Evolutionary conservation across 1,139 yeast species (phyloP).

Genomic region (Pichia cactophila): DNA sequence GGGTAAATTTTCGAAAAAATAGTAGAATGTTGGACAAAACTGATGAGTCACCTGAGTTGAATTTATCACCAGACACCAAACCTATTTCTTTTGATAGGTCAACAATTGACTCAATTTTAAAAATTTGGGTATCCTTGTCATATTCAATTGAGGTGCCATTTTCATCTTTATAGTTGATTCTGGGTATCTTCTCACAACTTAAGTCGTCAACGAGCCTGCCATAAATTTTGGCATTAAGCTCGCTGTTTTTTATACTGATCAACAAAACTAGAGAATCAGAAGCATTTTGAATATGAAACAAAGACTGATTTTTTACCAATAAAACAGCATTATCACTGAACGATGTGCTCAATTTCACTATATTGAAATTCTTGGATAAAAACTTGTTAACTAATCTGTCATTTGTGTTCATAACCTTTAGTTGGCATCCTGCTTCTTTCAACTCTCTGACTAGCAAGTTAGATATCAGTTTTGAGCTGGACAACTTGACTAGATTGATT

Average conservation of each 20-base stretch:
- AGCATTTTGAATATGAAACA: constrained; percentile 26
- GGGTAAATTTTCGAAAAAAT: constrained; percentile 23
- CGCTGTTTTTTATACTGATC: constrained; percentile 18
- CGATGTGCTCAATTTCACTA: constrained; percentile 3
- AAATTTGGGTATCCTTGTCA: constrained; percentile 20
- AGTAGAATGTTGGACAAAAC: constrained; percentile 21
- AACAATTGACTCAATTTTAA: constrained; percentile 23
- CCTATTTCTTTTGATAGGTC: constrained; percentile 19
- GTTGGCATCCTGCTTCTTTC: constrained; percentile 34
- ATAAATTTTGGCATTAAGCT: constrained; percentile 22
- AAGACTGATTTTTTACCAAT: constrained; percentile 24
- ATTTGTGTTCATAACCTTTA: constrained; percentile 27
- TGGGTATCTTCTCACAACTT: constrained; percentile 20
- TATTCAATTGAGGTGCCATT: constrained; percentile 21
- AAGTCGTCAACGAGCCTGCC: constrained; percentile 24
- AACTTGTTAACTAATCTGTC: constrained; percentile 18
- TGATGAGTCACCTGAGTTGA: neutral
- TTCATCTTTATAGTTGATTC: constrained; percentile 21
- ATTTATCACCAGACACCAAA: neutral
- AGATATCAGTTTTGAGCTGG: constrained; percentile 54
- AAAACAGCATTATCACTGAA: constrained; percentile 19
- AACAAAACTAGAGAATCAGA: constrained; percentile 25
- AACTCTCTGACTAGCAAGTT: constrained; percentile 61
- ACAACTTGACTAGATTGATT: constrained; percentile 39
- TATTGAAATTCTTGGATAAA: constrained; percentile 15